These are phyloP conservation scores for Lomentospora prolificans DNA, from an alignment of 2,329 filamentous ascomycete species.

Conservation along the genomic window DNA sequence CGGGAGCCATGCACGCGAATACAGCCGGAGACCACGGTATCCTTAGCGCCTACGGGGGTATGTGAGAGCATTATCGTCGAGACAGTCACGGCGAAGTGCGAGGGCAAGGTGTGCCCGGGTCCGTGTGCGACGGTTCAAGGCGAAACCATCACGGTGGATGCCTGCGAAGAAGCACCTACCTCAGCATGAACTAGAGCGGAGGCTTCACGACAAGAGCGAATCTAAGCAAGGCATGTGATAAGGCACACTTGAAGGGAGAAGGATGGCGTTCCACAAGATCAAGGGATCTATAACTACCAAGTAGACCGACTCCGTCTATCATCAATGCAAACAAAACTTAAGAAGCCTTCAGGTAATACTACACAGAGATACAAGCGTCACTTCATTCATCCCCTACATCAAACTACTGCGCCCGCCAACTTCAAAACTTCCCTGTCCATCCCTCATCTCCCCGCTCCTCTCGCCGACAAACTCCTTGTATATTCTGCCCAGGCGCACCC, in stretches of 20 bases:
- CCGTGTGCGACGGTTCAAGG: neutral
- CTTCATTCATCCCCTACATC: conserved; percentile 49
- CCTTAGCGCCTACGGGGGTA: neutral
- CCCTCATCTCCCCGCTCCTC: conserved; percentile 89
- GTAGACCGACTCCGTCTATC: neutral
- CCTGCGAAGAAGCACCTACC: neutral
- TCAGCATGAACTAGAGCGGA: neutral
- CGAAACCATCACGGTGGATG: neutral
- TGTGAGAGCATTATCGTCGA: neutral
- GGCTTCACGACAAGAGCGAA: neutral
- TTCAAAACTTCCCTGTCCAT: conserved; percentile 83
- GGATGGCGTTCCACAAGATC: too few relatives aligned
- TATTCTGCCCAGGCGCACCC: conserved; percentile 63
- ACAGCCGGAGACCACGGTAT: neutral
- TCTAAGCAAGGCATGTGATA: too few relatives aligned
- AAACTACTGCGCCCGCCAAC: conserved; percentile 86
- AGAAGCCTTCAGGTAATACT: neutral
- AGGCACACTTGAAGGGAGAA: neutral
- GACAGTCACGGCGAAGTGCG: neutral
- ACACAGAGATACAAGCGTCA: neutral
- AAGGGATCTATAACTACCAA: too few relatives aligned
- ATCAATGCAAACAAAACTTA: neutral
- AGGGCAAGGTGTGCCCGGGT: neutral
- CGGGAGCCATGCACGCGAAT: neutral
- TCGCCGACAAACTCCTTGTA: conserved; percentile 91